These are phyloP conservation scores for Stentor coeruleus DNA, from an alignment of 73 alveolate genomes.

Conservation along the genomic window DNA sequence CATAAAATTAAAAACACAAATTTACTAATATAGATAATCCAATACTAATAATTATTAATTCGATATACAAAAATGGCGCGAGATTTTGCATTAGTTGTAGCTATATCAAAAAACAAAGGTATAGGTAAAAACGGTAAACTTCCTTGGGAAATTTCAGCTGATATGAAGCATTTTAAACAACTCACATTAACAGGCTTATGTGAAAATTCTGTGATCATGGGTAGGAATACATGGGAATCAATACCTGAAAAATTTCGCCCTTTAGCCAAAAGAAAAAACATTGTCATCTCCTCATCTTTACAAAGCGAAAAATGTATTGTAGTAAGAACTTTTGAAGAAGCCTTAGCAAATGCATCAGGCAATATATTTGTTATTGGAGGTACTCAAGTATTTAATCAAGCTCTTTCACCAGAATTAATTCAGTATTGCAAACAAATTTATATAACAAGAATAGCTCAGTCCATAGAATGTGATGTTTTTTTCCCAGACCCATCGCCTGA, in stretches of 20 bases:
- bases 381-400: constrained; percentile 49
- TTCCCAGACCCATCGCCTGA: constrained; percentile 31
- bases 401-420: constrained; percentile 9
- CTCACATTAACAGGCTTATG: constrained; percentile 35
- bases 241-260: constrained; percentile 73
- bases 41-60: background rate
- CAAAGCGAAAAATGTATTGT: background rate
- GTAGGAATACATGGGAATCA: constrained; percentile 90
- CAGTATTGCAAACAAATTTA: constrained; percentile 39
- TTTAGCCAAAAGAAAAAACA: constrained; percentile 63
- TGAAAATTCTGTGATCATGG: constrained; percentile 68
- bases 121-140: constrained; percentile 44
- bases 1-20: too few species aligned
- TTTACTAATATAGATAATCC: too few species aligned
- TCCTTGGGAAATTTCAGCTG: constrained; percentile 54
- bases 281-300: constrained; percentile 49
- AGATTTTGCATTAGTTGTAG: constrained; percentile 46
- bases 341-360: constrained; percentile 34
- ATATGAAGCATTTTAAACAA: constrained; percentile 37
- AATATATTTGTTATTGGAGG: constrained; percentile 84
- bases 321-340: constrained; percentile 35
- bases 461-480: constrained; percentile 46
- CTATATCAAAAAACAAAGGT: constrained; percentile 39
- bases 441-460: constrained; percentile 59
- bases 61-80: constrained; percentile 1